A percentile compares a stretch with the other conserved stretches of the same genome.
These are phyloP conservation scores for Globomyces sp. DNA, from an alignment of 371 early-diverging fungal genomes.

Conservation along the genomic window DNA sequence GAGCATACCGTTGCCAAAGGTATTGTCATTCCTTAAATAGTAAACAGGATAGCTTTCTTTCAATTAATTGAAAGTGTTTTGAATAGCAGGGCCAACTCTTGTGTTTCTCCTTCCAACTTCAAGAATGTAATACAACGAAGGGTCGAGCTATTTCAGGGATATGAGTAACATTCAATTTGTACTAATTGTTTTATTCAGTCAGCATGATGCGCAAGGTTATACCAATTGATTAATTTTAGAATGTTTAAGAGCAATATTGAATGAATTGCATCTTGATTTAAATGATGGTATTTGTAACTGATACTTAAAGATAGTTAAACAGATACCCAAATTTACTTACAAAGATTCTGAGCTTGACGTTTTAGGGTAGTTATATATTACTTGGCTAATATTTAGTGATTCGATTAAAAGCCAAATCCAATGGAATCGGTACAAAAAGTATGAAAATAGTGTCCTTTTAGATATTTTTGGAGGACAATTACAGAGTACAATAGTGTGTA, in stretches of 20 bases:
- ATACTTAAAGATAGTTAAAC: background rate
- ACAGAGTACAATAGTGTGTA: constrained; percentile 48
- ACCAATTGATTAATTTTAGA: constrained; percentile 26
- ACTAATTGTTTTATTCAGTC: constrained; percentile 14
- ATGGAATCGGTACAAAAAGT: constrained; percentile 25
- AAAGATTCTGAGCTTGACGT: constrained; percentile 33
- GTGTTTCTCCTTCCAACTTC: constrained; percentile 7
- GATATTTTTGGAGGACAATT: constrained; percentile 56
- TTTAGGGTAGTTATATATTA: constrained; percentile 27
- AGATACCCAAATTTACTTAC: constrained; percentile 35
- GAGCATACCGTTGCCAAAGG: no score
- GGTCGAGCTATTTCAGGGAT: constrained; percentile 7
- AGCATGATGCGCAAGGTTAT: constrained; percentile 38
- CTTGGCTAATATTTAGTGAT: background rate
- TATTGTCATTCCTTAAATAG: no score
- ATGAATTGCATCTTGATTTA: constrained; percentile 56
- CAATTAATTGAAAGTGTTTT: background rate
- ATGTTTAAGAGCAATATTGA: constrained; percentile 52
- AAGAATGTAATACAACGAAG: constrained; percentile 9
- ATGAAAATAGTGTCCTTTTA: constrained; percentile 25
- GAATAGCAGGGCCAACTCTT: background rate
- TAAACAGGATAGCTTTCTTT: no score
- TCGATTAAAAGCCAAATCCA: constrained; percentile 14
- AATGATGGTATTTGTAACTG: constrained; percentile 25
- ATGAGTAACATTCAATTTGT: background rate